A percentile compares a stretch with the other conserved stretches of the same genome.
These are phyloP conservation scores for Mrakiaceae sp. DNA, from an alignment of 1,284 basidiomycete species.

Conservation along the genomic window DNA sequence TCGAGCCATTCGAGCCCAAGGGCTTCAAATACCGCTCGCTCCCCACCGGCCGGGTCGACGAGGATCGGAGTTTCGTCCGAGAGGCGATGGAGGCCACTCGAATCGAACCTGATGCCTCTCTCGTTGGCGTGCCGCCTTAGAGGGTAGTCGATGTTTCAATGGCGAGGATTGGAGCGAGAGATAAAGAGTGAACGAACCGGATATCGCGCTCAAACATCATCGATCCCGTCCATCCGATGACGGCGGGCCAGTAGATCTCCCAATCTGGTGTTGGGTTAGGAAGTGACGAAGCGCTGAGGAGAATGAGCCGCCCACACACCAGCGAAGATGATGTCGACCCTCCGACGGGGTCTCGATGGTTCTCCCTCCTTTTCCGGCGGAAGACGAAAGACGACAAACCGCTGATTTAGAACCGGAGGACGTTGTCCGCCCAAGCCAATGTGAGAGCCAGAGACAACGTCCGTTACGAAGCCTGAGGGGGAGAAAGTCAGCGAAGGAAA, in stretches of 20 bases:
- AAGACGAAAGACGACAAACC: conserved; percentile 53
- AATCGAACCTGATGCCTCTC: conserved; percentile 1
- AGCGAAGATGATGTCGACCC: conserved; percentile 64
- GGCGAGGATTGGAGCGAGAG: not conserved
- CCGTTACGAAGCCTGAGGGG: not conserved
- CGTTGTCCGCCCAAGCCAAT: conserved; percentile 38
- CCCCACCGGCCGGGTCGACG: conserved; percentile 2
- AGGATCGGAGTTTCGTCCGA: not conserved
- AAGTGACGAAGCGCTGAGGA: not conserved
- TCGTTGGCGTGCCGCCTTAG: not conserved
- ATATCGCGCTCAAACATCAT: conserved; percentile 71
- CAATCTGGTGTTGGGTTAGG: conserved; percentile 31
- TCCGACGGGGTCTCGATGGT: conserved; percentile 40
- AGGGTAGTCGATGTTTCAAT: not conserved
- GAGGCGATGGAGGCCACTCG: not conserved
- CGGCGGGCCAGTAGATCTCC: conserved; percentile 60
- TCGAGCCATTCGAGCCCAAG: conserved; percentile 6
- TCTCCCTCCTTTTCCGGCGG: conserved; percentile 29
- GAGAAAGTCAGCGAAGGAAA: too few species aligned
- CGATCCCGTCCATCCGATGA: conserved; percentile 70
- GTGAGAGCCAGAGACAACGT: conserved; percentile 26
- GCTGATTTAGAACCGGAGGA: conserved; percentile 45
- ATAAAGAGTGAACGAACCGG: conserved; percentile 27
- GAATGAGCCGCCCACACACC: not conserved
- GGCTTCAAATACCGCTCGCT: conserved; percentile 2